Evolutionary conservation across 768 basidiomycete genomes (phyloP), one percentile per base, ranked within the genome.

Genomic region (Boletus barrowsii): DNA sequence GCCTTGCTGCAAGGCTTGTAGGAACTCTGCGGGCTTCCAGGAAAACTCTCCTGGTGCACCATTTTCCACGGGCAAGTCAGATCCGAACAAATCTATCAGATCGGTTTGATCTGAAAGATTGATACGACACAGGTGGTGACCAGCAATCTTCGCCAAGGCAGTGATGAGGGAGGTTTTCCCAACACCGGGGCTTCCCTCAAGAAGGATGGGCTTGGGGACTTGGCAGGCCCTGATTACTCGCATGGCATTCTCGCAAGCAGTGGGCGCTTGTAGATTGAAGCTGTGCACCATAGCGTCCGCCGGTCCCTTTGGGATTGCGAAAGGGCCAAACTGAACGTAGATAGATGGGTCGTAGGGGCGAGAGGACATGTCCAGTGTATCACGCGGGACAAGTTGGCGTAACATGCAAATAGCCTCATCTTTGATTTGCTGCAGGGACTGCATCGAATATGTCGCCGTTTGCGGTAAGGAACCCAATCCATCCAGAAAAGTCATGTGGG

Each of bases 51-150:
- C 96, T 4, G 92, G 83, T 15, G 77, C 75, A 42, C 94, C 94
- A 35, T 93, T 91, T 71, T 97, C 95, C 7, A 94, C 87, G 8
- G 97, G 97, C 8, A 98, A 78, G 68, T 99, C 97, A 22, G 93
- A 92, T 10, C 97, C 97, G 62, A 98, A 98, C 11, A 99, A 79
- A 63, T 99, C 97, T 53, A 93, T 84, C 24, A 99, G 79, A 67
- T 99, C 97, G 0, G 96, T 98, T 69, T 99, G 97, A 62, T 99
- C 97, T 5, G 97, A 98, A 20, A 99, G 74, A 72, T 99, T 99
- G 79, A 99, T 95, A 20, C 97, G 87, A 67, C 86, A 91, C 30
- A 98, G 77, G 29, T 78, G 72, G 65, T 93, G 83, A 17, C 93
- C 92, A 37, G 86, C 76, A 5, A 88, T 73, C 56, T 84, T 85